Conservation (phyloP, 148 eudicot genomes). For the Rhododendron williamsianum region DNA sequence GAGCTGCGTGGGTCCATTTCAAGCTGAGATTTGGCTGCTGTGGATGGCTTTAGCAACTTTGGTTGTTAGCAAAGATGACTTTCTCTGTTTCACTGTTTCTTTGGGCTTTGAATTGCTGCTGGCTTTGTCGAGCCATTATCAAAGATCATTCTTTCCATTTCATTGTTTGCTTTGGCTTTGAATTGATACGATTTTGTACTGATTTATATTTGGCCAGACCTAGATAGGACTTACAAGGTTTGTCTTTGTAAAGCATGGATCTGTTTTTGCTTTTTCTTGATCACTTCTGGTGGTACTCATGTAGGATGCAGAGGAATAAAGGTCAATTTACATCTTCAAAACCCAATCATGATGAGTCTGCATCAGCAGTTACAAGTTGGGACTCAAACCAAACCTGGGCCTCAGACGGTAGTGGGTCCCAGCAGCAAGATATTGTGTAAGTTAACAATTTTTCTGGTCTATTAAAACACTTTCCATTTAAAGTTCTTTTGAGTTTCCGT, state of each 20-base stretch:
- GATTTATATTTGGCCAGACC: slow-evolving; percentile 1
- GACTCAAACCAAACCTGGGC: slow-evolving; percentile 60
- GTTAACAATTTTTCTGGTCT: slow-evolving; percentile 15
- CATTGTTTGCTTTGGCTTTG: not conserved
- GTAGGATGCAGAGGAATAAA: slow-evolving; percentile 79
- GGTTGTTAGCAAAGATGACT: not conserved
- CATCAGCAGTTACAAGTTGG: slow-evolving; percentile 62
- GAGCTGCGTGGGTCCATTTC: not conserved
- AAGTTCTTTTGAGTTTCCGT: not conserved
- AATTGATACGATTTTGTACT: not conserved
- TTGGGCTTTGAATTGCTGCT: not conserved
- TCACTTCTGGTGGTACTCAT: slow-evolving; percentile 4
- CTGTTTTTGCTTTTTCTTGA: not conserved
- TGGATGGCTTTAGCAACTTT: not conserved
- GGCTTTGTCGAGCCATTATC: not conserved
- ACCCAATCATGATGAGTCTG: slow-evolving; percentile 49
- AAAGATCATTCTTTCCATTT: not conserved
- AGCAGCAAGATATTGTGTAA: slow-evolving; percentile 58
- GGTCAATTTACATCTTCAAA: slow-evolving; percentile 79
- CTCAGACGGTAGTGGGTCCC: slow-evolving; percentile 50
- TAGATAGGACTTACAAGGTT: not conserved
- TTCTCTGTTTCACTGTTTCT: not conserved
- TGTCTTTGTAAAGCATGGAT: not conserved
- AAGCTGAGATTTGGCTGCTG: not conserved
- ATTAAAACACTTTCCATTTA: not conserved